These are phyloP conservation scores for Wickerhamomyces hampshirensis DNA, from an alignment of 805 yeast genomes.

Conservation along the genomic window DNA sequence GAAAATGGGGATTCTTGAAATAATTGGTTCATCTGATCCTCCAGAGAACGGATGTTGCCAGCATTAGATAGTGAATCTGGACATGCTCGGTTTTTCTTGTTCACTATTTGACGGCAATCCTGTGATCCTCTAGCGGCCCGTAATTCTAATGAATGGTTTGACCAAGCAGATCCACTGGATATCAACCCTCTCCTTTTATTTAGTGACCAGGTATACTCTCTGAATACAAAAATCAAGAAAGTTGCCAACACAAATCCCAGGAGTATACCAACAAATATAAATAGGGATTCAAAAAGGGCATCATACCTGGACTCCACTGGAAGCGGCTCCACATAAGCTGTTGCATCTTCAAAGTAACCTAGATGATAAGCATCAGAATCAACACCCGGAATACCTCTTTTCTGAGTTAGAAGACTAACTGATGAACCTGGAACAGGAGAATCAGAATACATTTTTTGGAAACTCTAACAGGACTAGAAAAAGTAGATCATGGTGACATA, in stretches of 20 bases:
- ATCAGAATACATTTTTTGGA: no score
- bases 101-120: not conserved
- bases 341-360: conserved; percentile 25
- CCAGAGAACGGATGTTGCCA: no score
- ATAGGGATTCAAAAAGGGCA: conserved; percentile 22
- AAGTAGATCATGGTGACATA: no score
- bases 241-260: conserved; percentile 15
- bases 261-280: conserved; percentile 21
- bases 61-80: no score
- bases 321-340: conserved; percentile 10
- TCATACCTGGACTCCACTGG: conserved; percentile 14
- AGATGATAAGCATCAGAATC: conserved; percentile 23
- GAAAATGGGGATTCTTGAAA: no score
- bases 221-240: conserved; percentile 19
- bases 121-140: conserved; percentile 1
- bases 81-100: conserved; percentile 17
- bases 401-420: no score
- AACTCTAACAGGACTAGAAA: no score
- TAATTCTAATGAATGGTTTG: conserved; percentile 9
- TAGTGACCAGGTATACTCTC: conserved; percentile 26
- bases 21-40: no score
- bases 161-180: conserved; percentile 20
- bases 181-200: conserved; percentile 12
- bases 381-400: conserved; percentile 25
- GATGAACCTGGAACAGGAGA: no score